phyloP scores from a whole-genome alignment of 2,329 filamentous ascomycete species.

The Cladophialophora immunda region DNA sequence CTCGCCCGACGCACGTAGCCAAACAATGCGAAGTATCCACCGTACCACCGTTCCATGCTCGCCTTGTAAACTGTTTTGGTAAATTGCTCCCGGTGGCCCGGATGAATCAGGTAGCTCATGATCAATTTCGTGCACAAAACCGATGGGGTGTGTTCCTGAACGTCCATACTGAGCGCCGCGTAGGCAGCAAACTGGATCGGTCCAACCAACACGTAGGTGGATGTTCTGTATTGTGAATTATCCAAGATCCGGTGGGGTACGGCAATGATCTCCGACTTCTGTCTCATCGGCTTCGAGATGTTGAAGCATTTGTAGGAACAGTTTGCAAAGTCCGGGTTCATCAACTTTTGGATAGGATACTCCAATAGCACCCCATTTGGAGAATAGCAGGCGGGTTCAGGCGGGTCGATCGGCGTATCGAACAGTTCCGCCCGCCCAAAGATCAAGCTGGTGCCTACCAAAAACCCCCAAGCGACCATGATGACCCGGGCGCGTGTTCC shows the following conservation, averaged over 20 bases:
- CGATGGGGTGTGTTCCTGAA: conserved; percentile 38
- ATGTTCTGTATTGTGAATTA: conserved; percentile 34
- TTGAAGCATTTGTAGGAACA: conserved; percentile 43
- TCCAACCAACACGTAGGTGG: conserved; percentile 36
- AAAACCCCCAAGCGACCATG: conserved; percentile 40
- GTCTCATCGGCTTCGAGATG: conserved; percentile 39
- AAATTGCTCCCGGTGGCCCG: conserved; percentile 31
- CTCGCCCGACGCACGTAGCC: conserved; percentile 35
- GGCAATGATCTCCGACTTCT: conserved; percentile 37
- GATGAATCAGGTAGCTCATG: conserved; percentile 38
- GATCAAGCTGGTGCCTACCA: conserved; percentile 39
- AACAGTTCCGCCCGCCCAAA: conserved; percentile 38
- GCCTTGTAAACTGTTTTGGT: conserved; percentile 42
- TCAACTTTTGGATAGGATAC: conserved; percentile 31
- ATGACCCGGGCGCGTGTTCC: conserved; percentile 39
- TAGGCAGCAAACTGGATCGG: conserved; percentile 42
- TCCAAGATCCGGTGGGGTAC: conserved; percentile 38
- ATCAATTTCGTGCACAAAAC: conserved; percentile 35
- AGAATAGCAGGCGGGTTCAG: conserved; percentile 41
- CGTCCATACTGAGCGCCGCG: conserved; percentile 39
- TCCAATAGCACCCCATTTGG: conserved; percentile 38
- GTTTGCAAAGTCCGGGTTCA: conserved; percentile 39
- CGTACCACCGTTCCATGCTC: conserved; percentile 40
- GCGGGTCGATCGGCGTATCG: conserved; percentile 29
- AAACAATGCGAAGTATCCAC: conserved; percentile 42